A percentile compares a stretch with the other conserved stretches of the same genome.
Evolutionary conservation across 2,329 filamentous ascomycete species (phyloP).

Genomic region (Pyrenochaeta sp.): DNA sequence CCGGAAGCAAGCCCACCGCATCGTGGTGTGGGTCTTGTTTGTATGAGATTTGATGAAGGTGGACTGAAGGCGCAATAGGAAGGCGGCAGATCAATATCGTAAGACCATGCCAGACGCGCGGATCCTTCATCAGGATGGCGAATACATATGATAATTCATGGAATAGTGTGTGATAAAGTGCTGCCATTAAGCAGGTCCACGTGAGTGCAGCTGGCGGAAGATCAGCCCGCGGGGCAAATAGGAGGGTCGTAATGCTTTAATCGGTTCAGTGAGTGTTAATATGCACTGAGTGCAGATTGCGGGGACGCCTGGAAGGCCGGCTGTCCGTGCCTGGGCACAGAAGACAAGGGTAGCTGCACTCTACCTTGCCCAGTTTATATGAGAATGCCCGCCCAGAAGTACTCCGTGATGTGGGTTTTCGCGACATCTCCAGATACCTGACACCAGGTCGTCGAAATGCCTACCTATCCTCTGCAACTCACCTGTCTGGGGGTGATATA

Average conservation of each 20-base stretch:
- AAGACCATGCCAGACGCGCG: conserved; percentile 13
- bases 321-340: conserved; percentile 24
- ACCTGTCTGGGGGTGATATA: conserved; percentile 49
- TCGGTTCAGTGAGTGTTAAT: conserved; percentile 25
- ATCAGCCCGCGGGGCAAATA: conserved; percentile 22
- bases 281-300: conserved; percentile 23
- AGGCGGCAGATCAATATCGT: conserved; percentile 7
- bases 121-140: conserved; percentile 4
- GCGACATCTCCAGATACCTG: conserved; percentile 32
- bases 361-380: conserved; percentile 33
- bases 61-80: background rate
- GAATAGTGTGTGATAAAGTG: conserved; percentile 12
- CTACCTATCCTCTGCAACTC: conserved; percentile 49
- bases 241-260: conserved; percentile 20
- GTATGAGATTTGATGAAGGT: conserved; percentile 20
- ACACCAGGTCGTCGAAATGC: conserved; percentile 42
- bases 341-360: conserved; percentile 22
- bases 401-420: conserved; percentile 39
- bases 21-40: conserved; percentile 10
- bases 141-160: conserved; percentile 2
- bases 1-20: conserved; percentile 12
- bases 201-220: conserved; percentile 19
- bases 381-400: conserved; percentile 36
- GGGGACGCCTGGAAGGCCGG: conserved; percentile 17
- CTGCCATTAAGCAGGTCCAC: conserved; percentile 17